A percentile compares a stretch with the other conserved stretches of the same genome.
phyloP scores from a whole-genome alignment of 345 rosid genomes.

The Gynandropsis gynandra region DNA sequence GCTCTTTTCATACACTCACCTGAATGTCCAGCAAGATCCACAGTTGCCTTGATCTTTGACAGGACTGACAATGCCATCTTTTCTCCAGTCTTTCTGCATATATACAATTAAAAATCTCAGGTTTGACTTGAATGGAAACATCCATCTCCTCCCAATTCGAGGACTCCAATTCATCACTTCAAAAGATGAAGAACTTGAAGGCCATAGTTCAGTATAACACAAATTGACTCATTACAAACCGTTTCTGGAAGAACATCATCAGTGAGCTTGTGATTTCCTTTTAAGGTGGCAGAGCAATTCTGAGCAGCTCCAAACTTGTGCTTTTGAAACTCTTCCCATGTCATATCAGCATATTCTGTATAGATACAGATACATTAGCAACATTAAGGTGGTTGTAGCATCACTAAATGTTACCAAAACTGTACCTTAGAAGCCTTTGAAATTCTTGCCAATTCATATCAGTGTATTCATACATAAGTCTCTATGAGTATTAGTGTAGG shows the following conservation, averaged over 20 bases:
- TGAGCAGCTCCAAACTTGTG: conserved; percentile 89
- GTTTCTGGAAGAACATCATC: conserved; percentile 46
- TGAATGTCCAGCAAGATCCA: conserved; percentile 99
- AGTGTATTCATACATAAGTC: no score
- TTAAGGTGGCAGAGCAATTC: conserved; percentile 86
- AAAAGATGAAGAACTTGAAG: conserved; percentile 11
- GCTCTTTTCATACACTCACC: conserved; percentile 32
- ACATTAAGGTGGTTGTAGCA: neutral
- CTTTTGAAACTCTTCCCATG: conserved; percentile 83
- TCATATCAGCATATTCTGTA: conserved; percentile 88
- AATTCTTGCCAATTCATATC: no score
- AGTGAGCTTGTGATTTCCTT: conserved; percentile 74
- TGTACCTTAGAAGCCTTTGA: no score
- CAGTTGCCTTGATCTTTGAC: conserved; percentile 88
- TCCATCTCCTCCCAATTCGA: no score
- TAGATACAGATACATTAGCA: conserved; percentile 10
- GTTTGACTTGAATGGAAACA: no score
- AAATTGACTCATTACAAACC: conserved; percentile 26
- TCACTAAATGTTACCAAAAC: no score
- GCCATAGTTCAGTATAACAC: neutral
- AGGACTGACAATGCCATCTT: conserved; percentile 72
- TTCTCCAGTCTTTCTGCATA: conserved; percentile 92
- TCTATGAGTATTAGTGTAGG: no score
- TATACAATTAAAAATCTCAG: neutral
- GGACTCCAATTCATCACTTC: neutral